Evolutionary conservation across 1,284 basidiomycete species (phyloP).

Genomic region (Leccinum subfulvum): DNA sequence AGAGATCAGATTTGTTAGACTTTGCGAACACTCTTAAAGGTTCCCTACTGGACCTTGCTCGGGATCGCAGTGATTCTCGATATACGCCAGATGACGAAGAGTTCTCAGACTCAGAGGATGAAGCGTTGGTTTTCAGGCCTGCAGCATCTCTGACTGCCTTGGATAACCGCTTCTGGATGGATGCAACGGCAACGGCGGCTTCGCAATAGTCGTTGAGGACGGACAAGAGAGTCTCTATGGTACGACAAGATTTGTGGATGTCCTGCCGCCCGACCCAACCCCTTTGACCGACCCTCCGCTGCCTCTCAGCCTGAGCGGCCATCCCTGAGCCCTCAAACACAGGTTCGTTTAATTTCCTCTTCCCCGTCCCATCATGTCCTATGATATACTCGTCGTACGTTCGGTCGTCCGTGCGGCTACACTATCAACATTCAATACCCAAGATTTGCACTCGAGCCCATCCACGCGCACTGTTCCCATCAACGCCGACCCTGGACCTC

Average conservation of each 20-base stretch:
- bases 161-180: conserved; percentile 70
- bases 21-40: too few species aligned
- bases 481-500: conserved; percentile 4
- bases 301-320: background rate
- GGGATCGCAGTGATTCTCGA: too few species aligned
- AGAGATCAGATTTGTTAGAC: too few species aligned
- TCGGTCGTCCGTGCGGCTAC: too few species aligned
- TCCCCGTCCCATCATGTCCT: background rate
- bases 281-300: conserved; percentile 1
- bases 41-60: too few species aligned
- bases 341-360: conserved; percentile 20
- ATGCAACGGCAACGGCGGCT: conserved; percentile 57
- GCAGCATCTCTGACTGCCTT: conserved; percentile 68
- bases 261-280: conserved; percentile 53
- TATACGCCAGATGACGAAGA: too few species aligned
- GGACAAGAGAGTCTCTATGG: conserved; percentile 64
- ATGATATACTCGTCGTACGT: background rate
- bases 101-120: too few species aligned
- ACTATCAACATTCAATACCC: background rate
- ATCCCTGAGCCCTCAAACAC: background rate
- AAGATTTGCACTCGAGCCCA: conserved; percentile 11
- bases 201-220: conserved; percentile 74
- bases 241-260: conserved; percentile 76
- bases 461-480: conserved; percentile 14
- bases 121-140: conserved; percentile 52